Conservation (phyloP, 176 grass and related monocot genomes). For the Poa pratensis region DNA sequence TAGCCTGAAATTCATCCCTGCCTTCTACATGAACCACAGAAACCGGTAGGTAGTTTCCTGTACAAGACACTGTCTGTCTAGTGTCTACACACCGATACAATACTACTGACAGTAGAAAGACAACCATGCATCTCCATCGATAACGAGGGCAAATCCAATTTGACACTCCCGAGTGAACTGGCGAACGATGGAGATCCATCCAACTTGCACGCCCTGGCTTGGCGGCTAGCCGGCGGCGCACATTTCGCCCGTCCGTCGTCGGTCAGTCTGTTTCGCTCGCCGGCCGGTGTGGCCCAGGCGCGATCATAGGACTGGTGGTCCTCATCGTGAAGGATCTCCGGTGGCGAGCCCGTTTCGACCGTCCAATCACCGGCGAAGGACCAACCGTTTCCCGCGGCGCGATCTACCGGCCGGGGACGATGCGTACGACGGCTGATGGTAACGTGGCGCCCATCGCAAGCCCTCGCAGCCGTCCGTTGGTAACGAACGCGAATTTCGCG, state of each 20-base stretch:
- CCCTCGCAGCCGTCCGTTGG: constrained; percentile 36
- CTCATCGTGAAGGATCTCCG: neutral
- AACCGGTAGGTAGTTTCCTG: neutral
- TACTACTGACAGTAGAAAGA: neutral
- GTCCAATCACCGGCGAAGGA: constrained; percentile 22
- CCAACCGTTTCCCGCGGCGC: neutral
- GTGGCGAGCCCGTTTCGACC: constrained; percentile 27
- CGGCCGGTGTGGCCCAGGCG: constrained; percentile 15
- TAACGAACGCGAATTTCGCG: no score
- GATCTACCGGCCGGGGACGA: constrained; percentile 11
- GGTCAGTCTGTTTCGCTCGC: constrained; percentile 9
- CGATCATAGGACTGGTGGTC: constrained; percentile 36
- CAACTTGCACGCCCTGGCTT: constrained; percentile 39
- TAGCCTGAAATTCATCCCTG: neutral
- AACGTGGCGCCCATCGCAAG: constrained; percentile 31
- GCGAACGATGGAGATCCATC: constrained; percentile 22
- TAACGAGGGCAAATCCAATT: constrained; percentile 27
- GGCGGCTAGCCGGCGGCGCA: constrained; percentile 30
- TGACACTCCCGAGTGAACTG: neutral
- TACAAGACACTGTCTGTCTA: neutral
- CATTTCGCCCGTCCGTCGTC: neutral
- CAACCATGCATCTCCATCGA: constrained; percentile 6
- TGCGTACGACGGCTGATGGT: constrained; percentile 24
- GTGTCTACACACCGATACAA: neutral
- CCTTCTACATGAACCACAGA: neutral